These are phyloP conservation scores for Sisymbrium irio DNA, from an alignment of 345 rosid species.

Conservation along the genomic window DNA sequence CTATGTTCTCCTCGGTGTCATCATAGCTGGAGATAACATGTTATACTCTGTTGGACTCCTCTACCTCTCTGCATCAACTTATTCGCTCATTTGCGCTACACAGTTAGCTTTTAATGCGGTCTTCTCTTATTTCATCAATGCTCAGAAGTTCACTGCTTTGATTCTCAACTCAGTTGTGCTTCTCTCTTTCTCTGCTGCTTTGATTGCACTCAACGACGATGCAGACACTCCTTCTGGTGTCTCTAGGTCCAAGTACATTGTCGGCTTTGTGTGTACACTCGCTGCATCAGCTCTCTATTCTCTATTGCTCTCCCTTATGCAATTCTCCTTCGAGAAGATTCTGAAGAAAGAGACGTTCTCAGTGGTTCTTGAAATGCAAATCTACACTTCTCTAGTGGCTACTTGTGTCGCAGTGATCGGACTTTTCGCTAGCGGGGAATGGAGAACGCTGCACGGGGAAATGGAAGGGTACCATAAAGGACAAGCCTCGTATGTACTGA, in stretches of 20 bases:
- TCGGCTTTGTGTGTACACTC: constrained; percentile 64
- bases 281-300: constrained; percentile 79
- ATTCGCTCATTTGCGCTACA: constrained; percentile 83
- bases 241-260: constrained; percentile 34
- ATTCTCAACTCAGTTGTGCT: constrained; percentile 69
- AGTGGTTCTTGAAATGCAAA: constrained; percentile 50
- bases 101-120: constrained; percentile 88
- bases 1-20: constrained; percentile 59
- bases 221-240: constrained; percentile 53
- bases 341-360: constrained; percentile 34
- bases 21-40: constrained; percentile 74
- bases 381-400: constrained; percentile 46
- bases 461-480: constrained; percentile 41
- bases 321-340: constrained; percentile 70
- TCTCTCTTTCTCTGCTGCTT: constrained; percentile 73
- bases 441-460: constrained; percentile 34
- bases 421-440: constrained; percentile 48
- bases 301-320: constrained; percentile 79
- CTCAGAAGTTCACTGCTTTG: constrained; percentile 76
- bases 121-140: constrained; percentile 77
- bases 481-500: constrained; percentile 34
- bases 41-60: constrained; percentile 74
- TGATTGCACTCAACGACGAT: constrained; percentile 66
- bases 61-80: constrained; percentile 78
- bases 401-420: constrained; percentile 34